These are phyloP conservation scores for Zostera marina DNA, from an alignment of 116 monocot genomes.

Conservation along the genomic window DNA sequence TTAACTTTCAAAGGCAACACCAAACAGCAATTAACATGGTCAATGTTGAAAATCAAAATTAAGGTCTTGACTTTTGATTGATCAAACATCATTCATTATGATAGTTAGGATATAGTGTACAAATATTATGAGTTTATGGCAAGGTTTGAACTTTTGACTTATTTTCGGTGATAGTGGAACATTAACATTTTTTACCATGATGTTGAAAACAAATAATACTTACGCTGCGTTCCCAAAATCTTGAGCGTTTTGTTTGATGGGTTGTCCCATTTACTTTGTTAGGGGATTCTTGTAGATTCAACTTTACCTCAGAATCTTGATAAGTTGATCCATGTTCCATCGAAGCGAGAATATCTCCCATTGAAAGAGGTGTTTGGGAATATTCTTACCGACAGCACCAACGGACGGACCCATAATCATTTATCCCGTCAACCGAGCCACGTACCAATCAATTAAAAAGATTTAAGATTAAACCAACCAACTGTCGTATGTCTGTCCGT, in stretches of 20 bases:
- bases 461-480: no score
- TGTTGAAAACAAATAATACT: conserved; percentile 11
- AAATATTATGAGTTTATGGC: no score
- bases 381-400: conserved; percentile 67
- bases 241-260: conserved; percentile 35
- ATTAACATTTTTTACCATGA: no score
- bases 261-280: conserved; percentile 59
- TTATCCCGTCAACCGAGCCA: conserved; percentile 64
- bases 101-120: no score
- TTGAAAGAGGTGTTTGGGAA: conserved; percentile 61
- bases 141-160: no score
- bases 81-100: no score
- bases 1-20: not conserved
- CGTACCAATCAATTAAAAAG: no score
- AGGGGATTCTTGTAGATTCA: conserved; percentile 32
- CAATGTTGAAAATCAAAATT: no score
- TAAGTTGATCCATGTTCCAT: conserved; percentile 21
- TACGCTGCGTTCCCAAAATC: conserved; percentile 89
- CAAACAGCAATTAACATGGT: no score
- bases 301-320: conserved; percentile 20
- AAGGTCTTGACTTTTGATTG: no score
- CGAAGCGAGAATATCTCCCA: conserved; percentile 89
- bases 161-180: no score
- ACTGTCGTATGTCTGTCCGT: no score
- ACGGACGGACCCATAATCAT: conserved; percentile 76